phyloP scores from a whole-genome alignment of 306 rosid species.

The Pterocarpus macrocarpus region DNA sequence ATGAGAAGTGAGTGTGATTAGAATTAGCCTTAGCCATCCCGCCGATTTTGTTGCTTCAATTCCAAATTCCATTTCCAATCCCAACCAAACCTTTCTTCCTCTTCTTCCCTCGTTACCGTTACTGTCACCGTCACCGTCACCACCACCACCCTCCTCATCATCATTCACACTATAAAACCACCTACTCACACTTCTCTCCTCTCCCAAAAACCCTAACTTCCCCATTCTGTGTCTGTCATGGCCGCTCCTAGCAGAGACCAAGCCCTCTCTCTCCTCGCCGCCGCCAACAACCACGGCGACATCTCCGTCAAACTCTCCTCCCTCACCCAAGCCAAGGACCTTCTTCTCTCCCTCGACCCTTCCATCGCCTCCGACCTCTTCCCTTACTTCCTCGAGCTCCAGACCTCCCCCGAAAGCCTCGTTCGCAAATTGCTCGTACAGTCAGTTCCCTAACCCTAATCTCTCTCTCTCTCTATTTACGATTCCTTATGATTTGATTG shows the following conservation, averaged over 20 bases:
- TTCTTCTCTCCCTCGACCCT: slow-evolving; percentile 72
- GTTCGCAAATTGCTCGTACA: slow-evolving; percentile 83
- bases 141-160: no score
- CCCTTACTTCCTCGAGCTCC: slow-evolving; percentile 91
- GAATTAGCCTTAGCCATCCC: slow-evolving; percentile 1
- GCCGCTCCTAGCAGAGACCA: slow-evolving; percentile 70
- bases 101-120: no score
- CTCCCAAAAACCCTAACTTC: slow-evolving; percentile 55
- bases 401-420: slow-evolving; percentile 81
- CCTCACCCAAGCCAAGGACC: slow-evolving; percentile 75
- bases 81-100: neutral
- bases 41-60: slow-evolving; percentile 43
- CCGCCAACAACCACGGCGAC: slow-evolving; percentile 96
- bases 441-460: slow-evolving; percentile 64
- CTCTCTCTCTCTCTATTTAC: no score
- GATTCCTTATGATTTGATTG: neutral
- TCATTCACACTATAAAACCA: neutral
- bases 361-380: slow-evolving; percentile 77
- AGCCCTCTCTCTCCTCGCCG: slow-evolving; percentile 87
- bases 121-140: no score
- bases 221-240: slow-evolving; percentile 49
- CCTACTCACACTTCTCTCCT: neutral
- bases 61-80: slow-evolving; percentile 2
- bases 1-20: slow-evolving; percentile 29
- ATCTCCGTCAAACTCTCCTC: slow-evolving; percentile 83